Base-by-base conservation (phyloP, 2,329 filamentous ascomycete genomes). In the Aspergillus sp. region DNA sequence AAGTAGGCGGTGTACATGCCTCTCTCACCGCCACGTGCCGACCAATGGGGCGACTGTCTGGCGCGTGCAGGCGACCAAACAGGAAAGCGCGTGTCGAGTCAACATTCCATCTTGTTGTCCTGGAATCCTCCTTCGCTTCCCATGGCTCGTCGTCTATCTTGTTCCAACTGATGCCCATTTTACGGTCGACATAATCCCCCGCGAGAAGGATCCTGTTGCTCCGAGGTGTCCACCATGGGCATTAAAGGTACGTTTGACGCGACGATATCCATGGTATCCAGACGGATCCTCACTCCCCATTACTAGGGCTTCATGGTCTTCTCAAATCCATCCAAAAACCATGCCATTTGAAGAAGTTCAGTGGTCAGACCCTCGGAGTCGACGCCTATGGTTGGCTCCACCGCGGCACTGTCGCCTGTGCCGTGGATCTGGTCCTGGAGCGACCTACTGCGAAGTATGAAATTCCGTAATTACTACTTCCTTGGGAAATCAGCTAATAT, bases 301-400 rank as follows among this genome's bases (percentile, higher is more conserved):
- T 11, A 8, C 4, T 51, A 92, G 93, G 94, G 42, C 83, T 99
- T 49, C 81, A 97, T 32, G 90, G 90, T 35, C 80, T 97, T 54
- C 84, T 99, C 55, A 97, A 97, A 74, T 97, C 94, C 43, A 97
- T 99, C 50, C 94, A 99, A 54, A 91, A 89, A 66, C 88, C 89
- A 66, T 88, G 84, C 47, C 88, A 90, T 62, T 79, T 99, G 54
- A 95, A 91, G 69, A 91, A 91, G 65, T 96, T 89, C 71, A 77
- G 82, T 11, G 94, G 93, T 47, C 86, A 95, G 73, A 95, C 88
- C 1, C 82, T 99, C 44, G 95, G 89, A n/a, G 86, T 99, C 33
- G 94, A 99, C 72, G 93, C 89, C 52, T 99, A 99, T 79, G 94
- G 93, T 69, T 99, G 95, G 94, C 85, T 99, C 50, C 94, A 99